Percentiles rank a stretch among this genome's conserved stretches.
Evolutionary conservation across 2,329 filamentous ascomycete genomes (phyloP).

Genomic region (Aspergillus bombycis): DNA sequence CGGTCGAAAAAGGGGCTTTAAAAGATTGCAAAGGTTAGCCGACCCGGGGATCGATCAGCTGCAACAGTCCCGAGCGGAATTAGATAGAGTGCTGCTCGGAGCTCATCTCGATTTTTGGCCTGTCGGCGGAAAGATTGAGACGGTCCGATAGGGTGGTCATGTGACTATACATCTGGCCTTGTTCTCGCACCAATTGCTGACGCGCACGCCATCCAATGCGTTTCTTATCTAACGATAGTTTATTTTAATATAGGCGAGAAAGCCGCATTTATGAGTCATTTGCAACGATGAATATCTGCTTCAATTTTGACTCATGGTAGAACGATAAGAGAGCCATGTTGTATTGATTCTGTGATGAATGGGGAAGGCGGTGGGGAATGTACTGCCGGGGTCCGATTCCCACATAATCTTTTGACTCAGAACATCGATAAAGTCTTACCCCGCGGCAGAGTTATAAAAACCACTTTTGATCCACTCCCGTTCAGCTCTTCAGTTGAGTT

Average conservation of each 20-base stretch:
- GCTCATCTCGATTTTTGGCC: slow-evolving; percentile 25
- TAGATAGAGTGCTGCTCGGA: slow-evolving; percentile 10
- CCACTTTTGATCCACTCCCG: slow-evolving; percentile 11
- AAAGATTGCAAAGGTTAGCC: not conserved
- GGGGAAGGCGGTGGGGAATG: slow-evolving; percentile 20
- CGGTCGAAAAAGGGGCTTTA: not conserved
- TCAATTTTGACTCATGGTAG: not conserved
- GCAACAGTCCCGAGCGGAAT: slow-evolving; percentile 1
- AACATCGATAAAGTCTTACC: slow-evolving; percentile 14
- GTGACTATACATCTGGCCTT: slow-evolving; percentile 13
- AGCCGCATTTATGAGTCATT: not conserved
- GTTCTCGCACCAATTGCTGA: not conserved
- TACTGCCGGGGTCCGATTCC: slow-evolving; percentile 14
- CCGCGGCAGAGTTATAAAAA: slow-evolving; percentile 11
- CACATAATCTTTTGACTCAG: slow-evolving; percentile 23
- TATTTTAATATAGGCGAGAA: not conserved
- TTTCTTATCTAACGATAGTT: not conserved
- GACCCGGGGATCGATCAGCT: not conserved
- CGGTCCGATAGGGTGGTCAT: slow-evolving; percentile 21
- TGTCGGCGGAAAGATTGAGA: slow-evolving; percentile 26
- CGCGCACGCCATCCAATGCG: not conserved
- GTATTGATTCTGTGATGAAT: not conserved
- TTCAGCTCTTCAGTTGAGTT: slow-evolving; percentile 24
- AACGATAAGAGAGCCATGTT: not conserved
- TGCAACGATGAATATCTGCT: no score